Evolutionary conservation across 148 eudicot species (phyloP).

Genomic region (Nyssa sinensis): DNA sequence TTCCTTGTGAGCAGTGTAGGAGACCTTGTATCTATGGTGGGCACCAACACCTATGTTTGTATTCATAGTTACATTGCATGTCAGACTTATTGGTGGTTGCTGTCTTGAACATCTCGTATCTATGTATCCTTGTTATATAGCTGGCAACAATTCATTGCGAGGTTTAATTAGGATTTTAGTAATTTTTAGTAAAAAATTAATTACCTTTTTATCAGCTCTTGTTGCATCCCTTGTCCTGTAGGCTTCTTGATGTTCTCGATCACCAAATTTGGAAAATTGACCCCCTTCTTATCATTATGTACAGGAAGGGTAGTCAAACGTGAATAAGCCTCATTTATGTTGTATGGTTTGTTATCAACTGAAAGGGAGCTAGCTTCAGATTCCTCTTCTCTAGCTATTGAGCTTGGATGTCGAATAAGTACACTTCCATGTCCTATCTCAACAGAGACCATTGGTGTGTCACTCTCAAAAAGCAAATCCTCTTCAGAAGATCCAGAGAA

Average conservation of each 20-base stretch:
- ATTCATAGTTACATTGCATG: conserved; percentile 5
- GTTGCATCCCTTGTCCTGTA: conserved; percentile 36
- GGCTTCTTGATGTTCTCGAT: conserved; percentile 39
- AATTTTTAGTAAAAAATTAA: neutral
- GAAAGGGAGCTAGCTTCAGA: conserved; percentile 99
- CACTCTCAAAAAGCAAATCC: conserved; percentile 83
- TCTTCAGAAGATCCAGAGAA: conserved; percentile 83
- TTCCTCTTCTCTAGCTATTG: conserved; percentile 79
- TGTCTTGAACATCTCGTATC: neutral
- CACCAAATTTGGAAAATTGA: conserved; percentile 26
- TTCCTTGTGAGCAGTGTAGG: neutral
- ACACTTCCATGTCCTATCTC: conserved; percentile 99
- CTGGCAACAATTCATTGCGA: neutral
- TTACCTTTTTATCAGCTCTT: conserved; percentile 63
- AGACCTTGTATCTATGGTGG: neutral
- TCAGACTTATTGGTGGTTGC: conserved; percentile 1
- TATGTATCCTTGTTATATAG: neutral
- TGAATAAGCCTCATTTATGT: conserved; percentile 50
- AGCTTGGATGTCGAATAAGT: conserved; percentile 84
- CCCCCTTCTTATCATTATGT: conserved; percentile 36
- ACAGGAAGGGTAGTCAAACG: conserved; percentile 34
- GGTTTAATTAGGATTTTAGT: neutral
- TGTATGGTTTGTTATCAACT: conserved; percentile 57
- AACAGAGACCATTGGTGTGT: conserved; percentile 92
- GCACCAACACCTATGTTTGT: conserved; percentile 6